Evolutionary conservation across 169 alveolate species (phyloP).

Genomic region (Miamiensis avidus): DNA sequence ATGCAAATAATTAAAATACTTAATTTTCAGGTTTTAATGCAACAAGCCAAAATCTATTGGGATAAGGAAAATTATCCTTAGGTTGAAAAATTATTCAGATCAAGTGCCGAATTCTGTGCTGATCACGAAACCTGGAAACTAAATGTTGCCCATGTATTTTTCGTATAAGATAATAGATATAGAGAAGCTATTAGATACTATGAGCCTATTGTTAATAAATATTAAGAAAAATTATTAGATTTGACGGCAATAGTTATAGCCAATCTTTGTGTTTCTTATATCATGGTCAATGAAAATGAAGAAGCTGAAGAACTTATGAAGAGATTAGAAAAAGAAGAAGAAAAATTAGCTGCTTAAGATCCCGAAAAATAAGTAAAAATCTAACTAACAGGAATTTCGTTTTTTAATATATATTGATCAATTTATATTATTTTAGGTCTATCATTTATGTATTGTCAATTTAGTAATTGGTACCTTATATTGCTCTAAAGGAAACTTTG

Average conservation of each 20-base stretch:
- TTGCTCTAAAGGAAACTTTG: constrained; percentile 91
- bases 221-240: constrained; percentile 82
- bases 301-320: constrained; percentile 92
- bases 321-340: constrained; percentile 84
- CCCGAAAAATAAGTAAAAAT: constrained; percentile 60
- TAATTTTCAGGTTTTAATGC: constrained; percentile 66
- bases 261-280: constrained; percentile 90
- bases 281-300: constrained; percentile 89
- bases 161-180: constrained; percentile 88
- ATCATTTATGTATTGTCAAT: constrained; percentile 92
- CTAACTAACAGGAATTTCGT: too few species aligned
- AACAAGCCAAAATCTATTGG: constrained; percentile 92
- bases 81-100: constrained; percentile 89
- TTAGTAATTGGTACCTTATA: constrained; percentile 90
- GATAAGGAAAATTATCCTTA: constrained; percentile 83
- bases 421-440: constrained; percentile 52
- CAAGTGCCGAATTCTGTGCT: constrained; percentile 89
- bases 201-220: constrained; percentile 85
- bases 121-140: constrained; percentile 93
- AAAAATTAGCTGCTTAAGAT: constrained; percentile 72
- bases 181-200: constrained; percentile 85
- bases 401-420: too few species aligned
- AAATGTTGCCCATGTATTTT: constrained; percentile 90
- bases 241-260: constrained; percentile 92
- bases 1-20: too few species aligned